Evolutionary conservation across 1,139 yeast genomes (phyloP), one percentile per base, ranked within the genome.

Genomic region (Wickerhamiella pararugosa): DNA sequence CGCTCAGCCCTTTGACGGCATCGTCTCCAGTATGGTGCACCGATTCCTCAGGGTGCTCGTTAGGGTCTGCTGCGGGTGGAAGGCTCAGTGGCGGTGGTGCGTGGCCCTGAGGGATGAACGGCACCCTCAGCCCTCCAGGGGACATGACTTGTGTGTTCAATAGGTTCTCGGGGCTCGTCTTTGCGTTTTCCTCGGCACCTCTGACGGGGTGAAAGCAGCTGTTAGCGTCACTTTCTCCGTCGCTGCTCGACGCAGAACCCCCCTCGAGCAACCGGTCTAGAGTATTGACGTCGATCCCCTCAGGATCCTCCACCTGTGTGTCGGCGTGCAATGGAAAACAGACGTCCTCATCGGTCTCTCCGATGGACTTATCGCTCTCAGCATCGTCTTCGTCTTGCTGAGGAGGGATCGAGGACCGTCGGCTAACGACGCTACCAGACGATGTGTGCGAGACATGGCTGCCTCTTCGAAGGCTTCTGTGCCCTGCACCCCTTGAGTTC

Each of bases 281-380:
- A 28, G 37, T 35, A 7, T 27, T 36, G 11, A 41, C 26, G 21
- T 41, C 32, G 29, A 41, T 25, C 1, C 41, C 38, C 29, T 31
- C 25, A 5, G 41, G 15, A 3, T 31, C 36, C 10, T 37, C 40
- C 7, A 27, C 15, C 9, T 36, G 25, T 7, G 9, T 30, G 10
- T 27, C 38, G n/a, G 8, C 9, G n/a, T 29, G 31, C n/a, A 8
- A 80, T 1, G 98, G 97, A 64, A 87, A 86, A 67, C 97, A 90
- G 37, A 90, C 98, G 70, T 90, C 97, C 58, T 87, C 96, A 57
- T 87, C 97, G 0, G 95, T 84, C 34, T 58, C 56, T 10, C 44
- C 44, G 8, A 41, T 37, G 2, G 44, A 41, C 8, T 37, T 39
- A 9, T 41, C 44, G 29, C 41, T 37, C 25, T 21, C 36, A 10